Evolutionary conservation across 345 rosid species (phyloP), one percentile per base, ranked within the genome.

Genomic region (Acer yangbiense): DNA sequence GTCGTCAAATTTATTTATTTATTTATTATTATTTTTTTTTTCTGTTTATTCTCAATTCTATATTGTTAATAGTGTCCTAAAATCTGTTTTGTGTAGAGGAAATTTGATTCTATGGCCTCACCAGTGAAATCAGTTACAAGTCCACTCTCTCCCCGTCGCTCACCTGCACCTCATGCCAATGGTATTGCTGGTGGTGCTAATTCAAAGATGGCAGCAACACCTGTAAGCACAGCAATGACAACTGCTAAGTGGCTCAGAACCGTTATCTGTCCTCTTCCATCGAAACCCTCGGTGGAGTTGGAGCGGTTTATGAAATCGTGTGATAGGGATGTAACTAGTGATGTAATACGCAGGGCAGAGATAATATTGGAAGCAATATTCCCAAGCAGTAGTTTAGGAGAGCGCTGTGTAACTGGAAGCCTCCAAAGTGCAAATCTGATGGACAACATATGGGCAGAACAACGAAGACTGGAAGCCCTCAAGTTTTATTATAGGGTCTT

Each of bases 241-340:
- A 96, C 99, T 75, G 97, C 99, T 39, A 94, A 94, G 84, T 96
- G 99, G 99, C 98, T 96, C 50, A 89, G 97, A 50, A 88, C 89
- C 35, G 85, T 90, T 72, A 86, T 96, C 79, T 92, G 94, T 76
- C 91, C 97, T 69, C 93, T 94, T 67, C 87, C 91, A 76, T 82
- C 97, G 41, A 89, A 88, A 79, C 98, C 98, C 29, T 90, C 98
- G 17, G 83, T 83, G 20, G 96, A 88, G 80, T 78, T 96, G 82
- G 90, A 87, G 82, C 87, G 79, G 44, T 92, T 92, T 77, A 82
- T 96, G 60, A 83, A 88, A 54, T 94, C 93, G 0, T 96, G 99
- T 76, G 98, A 92, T 80, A 88, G 76, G 75, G 98, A 94, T 85
- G 95, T 91, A 54, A 92, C 94, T 48, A 80, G 67, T 85, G 98